Conservation (phyloP, 2,329 filamentous ascomycete genomes). For the Hortaea werneckii region DNA sequence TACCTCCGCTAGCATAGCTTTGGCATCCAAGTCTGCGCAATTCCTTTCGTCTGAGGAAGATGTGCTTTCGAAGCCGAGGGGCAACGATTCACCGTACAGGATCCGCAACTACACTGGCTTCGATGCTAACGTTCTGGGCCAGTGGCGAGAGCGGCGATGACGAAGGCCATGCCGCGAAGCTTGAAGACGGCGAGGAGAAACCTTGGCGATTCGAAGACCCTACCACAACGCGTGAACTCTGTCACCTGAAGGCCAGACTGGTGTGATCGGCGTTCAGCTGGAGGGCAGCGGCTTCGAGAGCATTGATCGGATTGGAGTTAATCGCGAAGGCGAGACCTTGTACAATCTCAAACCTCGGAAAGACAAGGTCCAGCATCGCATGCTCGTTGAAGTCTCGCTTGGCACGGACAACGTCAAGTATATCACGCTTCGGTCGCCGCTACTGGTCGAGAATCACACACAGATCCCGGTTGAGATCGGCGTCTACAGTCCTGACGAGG, state of each 20-base stretch:
- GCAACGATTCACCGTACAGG: conserved; percentile 82
- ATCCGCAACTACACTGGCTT: conserved; percentile 96
- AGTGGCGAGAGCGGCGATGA: conserved; percentile 58
- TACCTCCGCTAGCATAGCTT: conserved; percentile 84
- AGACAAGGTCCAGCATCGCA: conserved; percentile 72
- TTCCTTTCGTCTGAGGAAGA: conserved; percentile 85
- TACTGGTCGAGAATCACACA: conserved; percentile 90
- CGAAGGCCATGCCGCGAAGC: conserved; percentile 60
- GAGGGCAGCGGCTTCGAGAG: conserved; percentile 92
- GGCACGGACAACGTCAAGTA: conserved; percentile 97
- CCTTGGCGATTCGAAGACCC: conserved; percentile 97
- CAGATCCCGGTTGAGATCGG: conserved; percentile 93
- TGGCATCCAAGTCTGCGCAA: conserved; percentile 84
- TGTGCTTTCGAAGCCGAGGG: conserved; percentile 83
- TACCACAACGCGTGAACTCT: conserved; percentile 92
- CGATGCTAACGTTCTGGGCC: conserved; percentile 71
- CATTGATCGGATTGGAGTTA: conserved; percentile 78
- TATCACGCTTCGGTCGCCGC: conserved; percentile 84
- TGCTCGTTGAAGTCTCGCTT: conserved; percentile 83
- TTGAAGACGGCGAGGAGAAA: conserved; percentile 80
- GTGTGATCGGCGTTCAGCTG: conserved; percentile 70
- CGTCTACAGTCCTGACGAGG: conserved; percentile 76
- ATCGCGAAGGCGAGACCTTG: conserved; percentile 84
- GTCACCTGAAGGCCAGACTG: conserved; percentile 69
- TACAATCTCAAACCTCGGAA: conserved; percentile 84